Evolutionary conservation across 2,329 filamentous ascomycete species (phyloP).

Genomic region (Colletotrichum sp.): DNA sequence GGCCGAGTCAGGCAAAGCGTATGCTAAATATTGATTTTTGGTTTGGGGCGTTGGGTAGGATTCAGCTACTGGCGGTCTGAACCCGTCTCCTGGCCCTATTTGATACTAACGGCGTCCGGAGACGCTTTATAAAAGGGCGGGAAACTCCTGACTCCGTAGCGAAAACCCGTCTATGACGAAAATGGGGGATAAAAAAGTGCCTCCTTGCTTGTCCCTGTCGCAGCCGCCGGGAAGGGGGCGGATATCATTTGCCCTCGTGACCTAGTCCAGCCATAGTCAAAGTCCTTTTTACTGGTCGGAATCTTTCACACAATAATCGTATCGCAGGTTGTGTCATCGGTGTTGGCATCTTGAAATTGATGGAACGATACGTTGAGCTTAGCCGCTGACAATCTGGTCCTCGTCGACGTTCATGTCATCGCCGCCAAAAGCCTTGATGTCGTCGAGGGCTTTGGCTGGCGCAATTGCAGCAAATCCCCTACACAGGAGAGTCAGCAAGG

Average conservation of each 20-base stretch:
- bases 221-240: slow-evolving; percentile 6
- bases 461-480: slow-evolving; percentile 82
- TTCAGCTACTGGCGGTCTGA: not conserved
- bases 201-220: slow-evolving; percentile 16
- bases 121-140: not conserved
- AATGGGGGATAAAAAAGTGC: not conserved
- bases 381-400: slow-evolving; percentile 66
- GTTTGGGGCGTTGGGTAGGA: not conserved
- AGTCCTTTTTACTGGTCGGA: slow-evolving; percentile 3
- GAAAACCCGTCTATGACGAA: slow-evolving; percentile 14
- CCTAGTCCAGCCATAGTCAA: slow-evolving; percentile 20
- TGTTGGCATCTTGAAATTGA: not conserved
- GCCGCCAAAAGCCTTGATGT: slow-evolving; percentile 65
- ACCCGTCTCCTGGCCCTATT: not conserved
- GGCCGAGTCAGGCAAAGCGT: not conserved
- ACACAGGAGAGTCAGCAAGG: slow-evolving; percentile 28
- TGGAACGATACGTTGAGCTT: not conserved
- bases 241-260: slow-evolving; percentile 18
- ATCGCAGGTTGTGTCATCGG: not conserved
- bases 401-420: slow-evolving; percentile 69
- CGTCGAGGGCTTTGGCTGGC: slow-evolving; percentile 70
- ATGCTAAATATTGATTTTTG: not conserved
- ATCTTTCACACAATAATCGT: not conserved
- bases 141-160: slow-evolving; percentile 18
- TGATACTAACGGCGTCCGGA: not conserved